Percentiles rank a stretch among this genome's conserved stretches.
phyloP scores from a whole-genome alignment of 2,329 filamentous ascomycete genomes.

The Alternaria tenuissima region DNA sequence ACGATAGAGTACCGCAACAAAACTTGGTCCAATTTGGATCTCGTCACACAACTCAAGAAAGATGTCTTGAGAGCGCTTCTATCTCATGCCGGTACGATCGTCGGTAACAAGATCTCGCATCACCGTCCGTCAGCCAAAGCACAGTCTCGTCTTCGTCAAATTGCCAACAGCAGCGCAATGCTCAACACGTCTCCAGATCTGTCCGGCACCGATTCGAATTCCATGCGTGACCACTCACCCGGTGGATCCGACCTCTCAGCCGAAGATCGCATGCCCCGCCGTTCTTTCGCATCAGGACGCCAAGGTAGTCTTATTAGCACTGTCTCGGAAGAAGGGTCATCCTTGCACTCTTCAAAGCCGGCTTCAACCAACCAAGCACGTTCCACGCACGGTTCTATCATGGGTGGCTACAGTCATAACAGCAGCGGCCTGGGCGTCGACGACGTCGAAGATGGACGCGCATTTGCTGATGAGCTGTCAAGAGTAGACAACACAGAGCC shows the following conservation, averaged over 20 bases:
- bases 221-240: conserved; percentile 43
- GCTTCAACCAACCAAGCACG: conserved; percentile 28
- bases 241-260: conserved; percentile 38
- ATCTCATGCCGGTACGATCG: conserved; percentile 93
- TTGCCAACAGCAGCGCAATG: conserved; percentile 80
- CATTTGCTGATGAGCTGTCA: conserved; percentile 48
- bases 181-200: conserved; percentile 51
- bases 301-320: conserved; percentile 40
- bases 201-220: conserved; percentile 42
- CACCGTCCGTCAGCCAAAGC: conserved; percentile 84
- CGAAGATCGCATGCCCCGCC: conserved; percentile 30
- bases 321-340: conserved; percentile 40
- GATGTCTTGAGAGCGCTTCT: conserved; percentile 94
- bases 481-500: conserved; percentile 49
- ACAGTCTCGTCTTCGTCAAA: conserved; percentile 79
- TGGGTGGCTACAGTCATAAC: conserved; percentile 25
- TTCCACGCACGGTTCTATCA: conserved; percentile 35
- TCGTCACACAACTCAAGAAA: conserved; percentile 91
- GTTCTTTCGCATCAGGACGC: conserved; percentile 44
- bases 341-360: conserved; percentile 20
- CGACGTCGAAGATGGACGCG: conserved; percentile 39
- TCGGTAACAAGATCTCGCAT: conserved; percentile 95
- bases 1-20: conserved; percentile 97
- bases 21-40: conserved; percentile 97
- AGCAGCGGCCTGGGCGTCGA: conserved; percentile 28